Evolutionary conservation across 257 asterid species (phyloP).

Genomic region (Fraxinus pennsylvanica): DNA sequence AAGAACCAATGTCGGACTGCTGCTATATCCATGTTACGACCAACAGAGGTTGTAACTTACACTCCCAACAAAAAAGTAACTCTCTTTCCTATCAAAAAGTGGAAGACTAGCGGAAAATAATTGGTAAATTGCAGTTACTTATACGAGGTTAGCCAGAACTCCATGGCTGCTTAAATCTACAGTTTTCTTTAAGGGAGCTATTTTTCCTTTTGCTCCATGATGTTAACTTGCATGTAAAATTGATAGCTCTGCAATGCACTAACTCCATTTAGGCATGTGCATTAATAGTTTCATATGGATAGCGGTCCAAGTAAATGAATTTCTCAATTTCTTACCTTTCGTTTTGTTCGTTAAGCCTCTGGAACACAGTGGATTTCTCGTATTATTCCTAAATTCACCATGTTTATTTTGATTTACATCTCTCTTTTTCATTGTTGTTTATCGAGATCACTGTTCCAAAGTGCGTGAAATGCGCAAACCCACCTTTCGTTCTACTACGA

Average conservation of each 20-base stretch:
- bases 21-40: slow-evolving; percentile 50
- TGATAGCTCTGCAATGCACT: background rate
- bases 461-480: too few species aligned
- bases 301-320: background rate
- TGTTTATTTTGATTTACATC: too few species aligned
- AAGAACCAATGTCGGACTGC: slow-evolving; percentile 38
- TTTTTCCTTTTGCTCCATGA: background rate
- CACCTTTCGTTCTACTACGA: too few species aligned
- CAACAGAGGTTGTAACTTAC: slow-evolving; percentile 46
- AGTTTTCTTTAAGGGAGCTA: background rate
- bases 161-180: background rate
- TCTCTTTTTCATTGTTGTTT: too few species aligned
- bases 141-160: slow-evolving; percentile 17
- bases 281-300: background rate
- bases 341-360: background rate
- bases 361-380: too few species aligned
- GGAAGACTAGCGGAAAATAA: slow-evolving; percentile 63
- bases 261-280: background rate
- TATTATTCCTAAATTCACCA: too few species aligned
- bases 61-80: slow-evolving; percentile 50
- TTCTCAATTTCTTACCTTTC: background rate
- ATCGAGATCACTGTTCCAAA: too few species aligned
- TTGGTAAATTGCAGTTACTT: background rate
- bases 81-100: slow-evolving; percentile 69
- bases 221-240: background rate